Evolutionary conservation across 2,329 filamentous ascomycete species (phyloP).

Genomic region (Phaeosphaeriaceae sp.): DNA sequence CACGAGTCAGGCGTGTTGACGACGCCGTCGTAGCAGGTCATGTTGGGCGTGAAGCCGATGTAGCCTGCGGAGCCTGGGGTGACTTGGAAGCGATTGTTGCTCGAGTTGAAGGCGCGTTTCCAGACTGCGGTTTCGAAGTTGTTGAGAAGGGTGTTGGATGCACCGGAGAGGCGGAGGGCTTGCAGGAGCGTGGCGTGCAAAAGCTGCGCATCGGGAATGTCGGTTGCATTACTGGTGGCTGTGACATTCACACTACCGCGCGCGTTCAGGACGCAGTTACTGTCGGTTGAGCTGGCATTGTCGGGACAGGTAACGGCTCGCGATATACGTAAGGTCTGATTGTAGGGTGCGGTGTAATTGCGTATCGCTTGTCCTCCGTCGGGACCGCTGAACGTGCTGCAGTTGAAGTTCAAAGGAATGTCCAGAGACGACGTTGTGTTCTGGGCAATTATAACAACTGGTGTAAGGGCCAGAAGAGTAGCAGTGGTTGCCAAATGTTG

Average conservation of each 20-base stretch:
- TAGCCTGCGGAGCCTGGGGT: background rate
- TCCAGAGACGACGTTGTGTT: background rate
- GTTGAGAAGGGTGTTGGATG: background rate
- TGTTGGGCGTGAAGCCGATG: constrained; percentile 1
- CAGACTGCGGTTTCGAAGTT: background rate
- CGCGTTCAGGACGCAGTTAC: background rate
- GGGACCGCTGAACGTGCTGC: background rate
- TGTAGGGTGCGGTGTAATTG: background rate
- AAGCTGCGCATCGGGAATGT: background rate
- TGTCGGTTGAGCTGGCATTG: background rate
- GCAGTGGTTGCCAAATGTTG: background rate
- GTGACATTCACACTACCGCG: background rate
- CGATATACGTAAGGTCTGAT: background rate
- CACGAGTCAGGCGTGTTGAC: background rate
- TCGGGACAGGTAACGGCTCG: background rate
- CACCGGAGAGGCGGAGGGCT: background rate
- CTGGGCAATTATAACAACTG: background rate
- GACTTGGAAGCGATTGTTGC: background rate
- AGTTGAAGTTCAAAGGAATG: constrained; percentile 6
- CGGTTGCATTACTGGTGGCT: background rate
- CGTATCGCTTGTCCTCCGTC: background rate
- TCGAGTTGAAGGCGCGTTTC: background rate
- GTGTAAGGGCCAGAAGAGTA: background rate
- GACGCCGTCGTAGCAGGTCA: constrained; percentile 1
- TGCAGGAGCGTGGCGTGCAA: background rate